phyloP scores from a whole-genome alignment of 2,329 filamentous ascomycete genomes.

The Onygenales sp. region DNA sequence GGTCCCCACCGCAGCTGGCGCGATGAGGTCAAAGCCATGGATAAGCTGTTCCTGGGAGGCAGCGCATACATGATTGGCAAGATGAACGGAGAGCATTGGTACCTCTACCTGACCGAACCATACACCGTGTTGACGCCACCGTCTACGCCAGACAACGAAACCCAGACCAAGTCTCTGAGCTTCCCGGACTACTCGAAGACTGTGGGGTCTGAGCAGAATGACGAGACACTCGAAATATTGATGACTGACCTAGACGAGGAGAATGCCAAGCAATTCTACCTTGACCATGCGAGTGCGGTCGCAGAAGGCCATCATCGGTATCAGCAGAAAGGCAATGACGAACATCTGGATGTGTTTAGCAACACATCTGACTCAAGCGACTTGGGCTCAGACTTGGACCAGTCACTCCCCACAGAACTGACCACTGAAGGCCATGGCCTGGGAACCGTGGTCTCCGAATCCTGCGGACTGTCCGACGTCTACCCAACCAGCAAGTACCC shows the following conservation, averaged over 20 bases:
- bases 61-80: slow-evolving; percentile 99
- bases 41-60: slow-evolving; percentile 81
- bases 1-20: slow-evolving; percentile 97
- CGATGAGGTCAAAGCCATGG: slow-evolving; percentile 85
- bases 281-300: slow-evolving; percentile 78
- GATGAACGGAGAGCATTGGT: slow-evolving; percentile 99
- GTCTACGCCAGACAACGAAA: slow-evolving; percentile 54
- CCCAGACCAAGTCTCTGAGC: slow-evolving; percentile 50
- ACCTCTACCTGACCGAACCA: slow-evolving; percentile 89
- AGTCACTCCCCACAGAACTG: slow-evolving; percentile 58
- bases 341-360: slow-evolving; percentile 61
- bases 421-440: slow-evolving; percentile 91
- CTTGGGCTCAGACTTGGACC: slow-evolving; percentile 41
- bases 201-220: slow-evolving; percentile 24
- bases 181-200: slow-evolving; percentile 34
- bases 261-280: slow-evolving; percentile 60
- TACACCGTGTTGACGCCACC: slow-evolving; percentile 72
- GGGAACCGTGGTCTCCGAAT: slow-evolving; percentile 83
- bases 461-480: slow-evolving; percentile 78
- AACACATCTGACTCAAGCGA: slow-evolving; percentile 58
- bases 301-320: slow-evolving; percentile 72
- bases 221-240: slow-evolving; percentile 51
- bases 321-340: slow-evolving; percentile 52
- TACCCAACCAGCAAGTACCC: slow-evolving; percentile 83
- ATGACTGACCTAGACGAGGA: slow-evolving; percentile 60